Conservation (phyloP, 257 asterid species). For the Henckelia pumila region DNA sequence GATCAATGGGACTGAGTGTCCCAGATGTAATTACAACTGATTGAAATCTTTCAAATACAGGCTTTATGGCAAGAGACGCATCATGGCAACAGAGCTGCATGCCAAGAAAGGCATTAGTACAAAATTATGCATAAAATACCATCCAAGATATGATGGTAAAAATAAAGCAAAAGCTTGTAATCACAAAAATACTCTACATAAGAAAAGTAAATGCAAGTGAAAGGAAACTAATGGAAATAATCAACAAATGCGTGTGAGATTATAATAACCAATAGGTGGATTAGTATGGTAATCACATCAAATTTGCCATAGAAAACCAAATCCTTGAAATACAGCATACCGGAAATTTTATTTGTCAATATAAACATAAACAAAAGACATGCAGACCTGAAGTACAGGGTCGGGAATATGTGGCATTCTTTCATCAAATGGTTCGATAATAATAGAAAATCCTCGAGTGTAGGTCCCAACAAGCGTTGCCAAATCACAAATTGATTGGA, state of each 20-base stretch:
- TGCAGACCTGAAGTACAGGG: constrained; percentile 89
- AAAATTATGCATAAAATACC: constrained; percentile 15
- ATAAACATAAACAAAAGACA: not conserved
- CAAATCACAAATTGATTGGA: constrained; percentile 90
- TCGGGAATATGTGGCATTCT: constrained; percentile 98
- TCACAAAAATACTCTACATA: constrained; percentile 10
- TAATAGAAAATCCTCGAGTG: constrained; percentile 87
- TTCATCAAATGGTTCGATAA: constrained; percentile 91
- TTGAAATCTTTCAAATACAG: constrained; percentile 94
- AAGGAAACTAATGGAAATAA: not conserved
- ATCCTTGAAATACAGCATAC: not conserved
- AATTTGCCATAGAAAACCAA: not conserved
- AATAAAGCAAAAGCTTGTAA: not conserved
- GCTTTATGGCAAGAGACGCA: constrained; percentile 98
- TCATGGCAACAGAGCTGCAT: constrained; percentile 96
- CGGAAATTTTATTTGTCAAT: not conserved
- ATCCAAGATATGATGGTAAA: constrained; percentile 1
- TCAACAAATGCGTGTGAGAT: not conserved
- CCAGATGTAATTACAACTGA: constrained; percentile 98
- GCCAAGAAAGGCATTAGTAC: constrained; percentile 24
- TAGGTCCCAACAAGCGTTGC: constrained; percentile 97
- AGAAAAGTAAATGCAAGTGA: not conserved
- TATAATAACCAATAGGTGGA: constrained; percentile 1
- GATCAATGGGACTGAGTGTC: constrained; percentile 97
- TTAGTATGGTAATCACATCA: not conserved